A percentile compares a stretch with the other conserved stretches of the same genome.
phyloP scores from a whole-genome alignment of 441 rosid species.

The Erodium moschatum region DNA sequence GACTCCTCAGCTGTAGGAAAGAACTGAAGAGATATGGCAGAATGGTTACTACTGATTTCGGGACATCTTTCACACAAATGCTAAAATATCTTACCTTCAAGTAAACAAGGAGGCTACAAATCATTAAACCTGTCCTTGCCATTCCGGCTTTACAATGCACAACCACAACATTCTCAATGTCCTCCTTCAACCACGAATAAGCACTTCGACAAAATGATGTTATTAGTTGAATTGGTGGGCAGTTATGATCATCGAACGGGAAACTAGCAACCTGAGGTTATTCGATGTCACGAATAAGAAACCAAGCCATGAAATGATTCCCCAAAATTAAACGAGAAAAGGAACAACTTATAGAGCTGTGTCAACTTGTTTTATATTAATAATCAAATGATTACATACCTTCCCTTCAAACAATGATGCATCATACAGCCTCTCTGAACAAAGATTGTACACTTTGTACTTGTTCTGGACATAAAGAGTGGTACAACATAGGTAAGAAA shows the following conservation, averaged over 20 bases:
- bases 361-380: not conserved
- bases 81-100: conserved; percentile 46
- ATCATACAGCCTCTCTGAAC: conserved; percentile 88
- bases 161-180: conserved; percentile 94
- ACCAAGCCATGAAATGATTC: no score
- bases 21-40: conserved; percentile 44
- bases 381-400: conserved; percentile 33
- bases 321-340: no score
- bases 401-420: conserved; percentile 87
- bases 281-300: no score
- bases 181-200: conserved; percentile 91
- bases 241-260: conserved; percentile 96
- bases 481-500: conserved; percentile 13
- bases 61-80: not conserved
- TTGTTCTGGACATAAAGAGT: conserved; percentile 46
- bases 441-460: conserved; percentile 92
- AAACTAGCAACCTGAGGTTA: conserved; percentile 98
- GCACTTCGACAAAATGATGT: conserved; percentile 86
- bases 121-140: conserved; percentile 99
- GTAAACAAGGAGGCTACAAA: conserved; percentile 84
- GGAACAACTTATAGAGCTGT: no score
- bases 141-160: conserved; percentile 99
- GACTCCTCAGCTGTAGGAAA: conserved; percentile 98
- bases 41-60: no score
- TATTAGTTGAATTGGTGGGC: conserved; percentile 86